phyloP scores from a whole-genome alignment of 169 alveolate species.

The Cryptosporidium viatorum region DNA sequence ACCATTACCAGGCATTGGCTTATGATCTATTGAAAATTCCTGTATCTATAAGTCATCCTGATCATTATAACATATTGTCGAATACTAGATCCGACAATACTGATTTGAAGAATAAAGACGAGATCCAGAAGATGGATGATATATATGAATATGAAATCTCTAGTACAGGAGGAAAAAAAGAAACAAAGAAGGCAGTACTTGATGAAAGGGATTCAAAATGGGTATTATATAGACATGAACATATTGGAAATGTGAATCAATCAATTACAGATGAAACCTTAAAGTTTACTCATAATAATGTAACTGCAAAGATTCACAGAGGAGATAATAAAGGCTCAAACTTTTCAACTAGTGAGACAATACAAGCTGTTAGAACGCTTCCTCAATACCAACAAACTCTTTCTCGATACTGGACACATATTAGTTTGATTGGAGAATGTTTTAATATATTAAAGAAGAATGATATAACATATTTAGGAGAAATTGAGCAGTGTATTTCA shows the following conservation, averaged over 20 bases:
- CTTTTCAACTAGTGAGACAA: conserved; percentile 75
- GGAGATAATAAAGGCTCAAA: conserved; percentile 45
- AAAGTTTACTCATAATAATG: conserved; percentile 78
- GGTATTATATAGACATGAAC: conserved; percentile 83
- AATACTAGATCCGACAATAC: background rate
- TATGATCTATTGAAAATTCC: conserved; percentile 82
- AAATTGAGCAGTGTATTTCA: conserved; percentile 83
- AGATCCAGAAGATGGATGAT: conserved; percentile 28
- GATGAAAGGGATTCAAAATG: conserved; percentile 83
- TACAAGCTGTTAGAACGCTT: conserved; percentile 80
- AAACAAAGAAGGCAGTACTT: conserved; percentile 76
- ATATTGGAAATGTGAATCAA: conserved; percentile 85
- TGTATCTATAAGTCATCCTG: conserved; percentile 20
- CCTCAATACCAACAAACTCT: conserved; percentile 84
- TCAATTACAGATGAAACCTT: conserved; percentile 82
- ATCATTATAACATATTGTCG: background rate
- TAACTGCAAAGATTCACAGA: conserved; percentile 76
- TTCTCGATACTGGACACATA: conserved; percentile 86
- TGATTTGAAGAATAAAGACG: background rate
- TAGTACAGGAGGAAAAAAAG: conserved; percentile 78
- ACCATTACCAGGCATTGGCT: conserved; percentile 85
- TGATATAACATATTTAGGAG: conserved; percentile 79
- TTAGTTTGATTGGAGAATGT: conserved; percentile 80
- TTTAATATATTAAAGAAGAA: conserved; percentile 78
- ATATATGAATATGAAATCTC: conserved; percentile 74